These are phyloP conservation scores for Tricholoma furcatifolium DNA, from an alignment of 768 basidiomycete genomes.

Conservation along the genomic window DNA sequence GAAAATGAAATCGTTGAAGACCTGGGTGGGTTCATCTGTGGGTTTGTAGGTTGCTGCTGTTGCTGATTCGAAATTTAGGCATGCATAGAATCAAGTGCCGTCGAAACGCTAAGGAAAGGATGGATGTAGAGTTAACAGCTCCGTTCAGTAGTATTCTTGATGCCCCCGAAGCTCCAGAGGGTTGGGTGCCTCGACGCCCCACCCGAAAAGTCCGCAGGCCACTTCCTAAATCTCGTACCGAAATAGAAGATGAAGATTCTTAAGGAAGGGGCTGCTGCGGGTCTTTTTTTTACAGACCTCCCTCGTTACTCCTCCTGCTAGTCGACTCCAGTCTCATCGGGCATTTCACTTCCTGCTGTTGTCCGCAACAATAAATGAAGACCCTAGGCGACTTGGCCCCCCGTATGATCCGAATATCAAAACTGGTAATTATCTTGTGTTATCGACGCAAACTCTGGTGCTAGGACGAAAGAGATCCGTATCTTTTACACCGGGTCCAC, in stretches of 20 bases:
- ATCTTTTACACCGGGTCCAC: conserved; percentile 6
- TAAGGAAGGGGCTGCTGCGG: not conserved
- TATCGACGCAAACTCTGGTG: too few relatives aligned
- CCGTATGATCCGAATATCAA: too few relatives aligned
- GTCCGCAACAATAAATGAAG: too few relatives aligned
- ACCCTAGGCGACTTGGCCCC: too few relatives aligned
- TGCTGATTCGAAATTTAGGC: conserved; percentile 11
- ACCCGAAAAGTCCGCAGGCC: conserved; percentile 1
- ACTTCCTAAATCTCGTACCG: not conserved
- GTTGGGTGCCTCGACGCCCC: not conserved
- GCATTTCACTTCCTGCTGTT: too few relatives aligned
- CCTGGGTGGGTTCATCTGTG: conserved; percentile 11
- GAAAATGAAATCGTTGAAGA: conserved; percentile 2
- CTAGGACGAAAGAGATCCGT: not conserved
- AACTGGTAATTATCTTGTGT: too few relatives aligned
- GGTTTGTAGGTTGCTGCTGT: not conserved
- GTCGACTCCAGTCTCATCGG: not conserved
- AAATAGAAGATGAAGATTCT: not conserved
- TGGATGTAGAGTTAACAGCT: conserved; percentile 4
- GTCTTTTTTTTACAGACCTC: not conserved
- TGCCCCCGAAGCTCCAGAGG: conserved; percentile 4
- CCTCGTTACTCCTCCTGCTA: not conserved
- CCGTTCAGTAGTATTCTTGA: conserved; percentile 8
- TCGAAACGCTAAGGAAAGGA: conserved; percentile 10
- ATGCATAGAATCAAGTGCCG: conserved; percentile 9